Evolutionary conservation across 768 basidiomycete genomes (phyloP).

Genomic region (Phanerochaete sordida): DNA sequence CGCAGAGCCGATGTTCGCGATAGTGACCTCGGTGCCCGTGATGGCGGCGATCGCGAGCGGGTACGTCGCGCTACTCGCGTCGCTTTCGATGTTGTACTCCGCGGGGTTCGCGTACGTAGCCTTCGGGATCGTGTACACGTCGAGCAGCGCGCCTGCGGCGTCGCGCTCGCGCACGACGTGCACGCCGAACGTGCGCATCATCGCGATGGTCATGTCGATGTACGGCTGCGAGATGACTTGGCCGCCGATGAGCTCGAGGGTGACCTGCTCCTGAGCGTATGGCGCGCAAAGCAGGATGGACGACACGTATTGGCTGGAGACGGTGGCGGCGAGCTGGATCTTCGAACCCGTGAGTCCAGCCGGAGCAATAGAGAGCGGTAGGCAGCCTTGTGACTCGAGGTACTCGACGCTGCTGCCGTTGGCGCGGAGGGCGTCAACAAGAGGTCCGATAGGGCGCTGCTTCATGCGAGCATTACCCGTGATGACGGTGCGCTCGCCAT

Average conservation of each 20-base stretch:
- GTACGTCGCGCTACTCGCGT: slow-evolving; percentile 95
- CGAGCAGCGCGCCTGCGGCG: slow-evolving; percentile 53
- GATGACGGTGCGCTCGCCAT: slow-evolving; percentile 64
- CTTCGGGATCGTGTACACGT: slow-evolving; percentile 87
- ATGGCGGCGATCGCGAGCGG: slow-evolving; percentile 96
- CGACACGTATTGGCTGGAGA: slow-evolving; percentile 98
- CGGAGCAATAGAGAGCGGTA: slow-evolving; percentile 84
- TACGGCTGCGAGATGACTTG: slow-evolving; percentile 98
- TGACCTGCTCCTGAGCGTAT: slow-evolving; percentile 80
- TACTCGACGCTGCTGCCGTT: slow-evolving; percentile 70
- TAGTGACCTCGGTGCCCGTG: slow-evolving; percentile 94
- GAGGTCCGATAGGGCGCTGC: slow-evolving; percentile 93
- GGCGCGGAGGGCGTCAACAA: slow-evolving; percentile 78
- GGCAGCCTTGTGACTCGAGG: slow-evolving; percentile 76
- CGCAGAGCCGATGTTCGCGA: slow-evolving; percentile 83
- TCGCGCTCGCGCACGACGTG: slow-evolving; percentile 65
- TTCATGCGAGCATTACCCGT: slow-evolving; percentile 99
- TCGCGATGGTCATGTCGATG: slow-evolving; percentile 99
- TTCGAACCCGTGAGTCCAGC: slow-evolving; percentile 77
- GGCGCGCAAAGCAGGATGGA: slow-evolving; percentile 96
- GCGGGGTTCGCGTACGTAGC: slow-evolving; percentile 74
- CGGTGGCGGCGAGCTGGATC: slow-evolving; percentile 87
- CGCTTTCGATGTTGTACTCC: slow-evolving; percentile 88
- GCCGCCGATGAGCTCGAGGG: slow-evolving; percentile 87
- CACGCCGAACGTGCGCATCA: slow-evolving; percentile 94